Evolutionary conservation across 2,329 filamentous ascomycete genomes (phyloP).

Genomic region (Aotearoamyces nothofagi): DNA sequence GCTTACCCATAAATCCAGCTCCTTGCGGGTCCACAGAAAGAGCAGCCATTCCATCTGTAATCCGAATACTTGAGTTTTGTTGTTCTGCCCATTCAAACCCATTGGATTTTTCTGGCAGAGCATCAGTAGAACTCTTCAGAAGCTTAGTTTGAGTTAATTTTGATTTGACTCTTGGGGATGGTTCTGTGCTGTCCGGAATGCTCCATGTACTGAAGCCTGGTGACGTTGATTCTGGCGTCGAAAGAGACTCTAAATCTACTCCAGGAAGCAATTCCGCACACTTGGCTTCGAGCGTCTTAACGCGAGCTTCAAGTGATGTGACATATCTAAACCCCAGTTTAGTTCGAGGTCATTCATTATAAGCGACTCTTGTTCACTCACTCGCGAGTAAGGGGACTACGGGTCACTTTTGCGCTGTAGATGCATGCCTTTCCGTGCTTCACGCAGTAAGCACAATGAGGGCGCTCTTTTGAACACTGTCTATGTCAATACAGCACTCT

Average conservation of each 20-base stretch:
- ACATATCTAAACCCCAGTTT: neutral
- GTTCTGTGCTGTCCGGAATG: neutral
- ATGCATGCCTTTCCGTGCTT: neutral
- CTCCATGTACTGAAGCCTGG: neutral
- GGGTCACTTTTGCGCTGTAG: neutral
- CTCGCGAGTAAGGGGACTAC: neutral
- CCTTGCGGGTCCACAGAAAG: too few relatives aligned
- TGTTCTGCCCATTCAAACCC: neutral
- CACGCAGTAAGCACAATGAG: neutral
- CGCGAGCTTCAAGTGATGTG: neutral
- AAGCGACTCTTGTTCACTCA: neutral
- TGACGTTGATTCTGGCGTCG: neutral
- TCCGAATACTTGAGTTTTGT: too few relatives aligned
- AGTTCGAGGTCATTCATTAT: too few relatives aligned
- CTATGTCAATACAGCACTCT: too few relatives aligned
- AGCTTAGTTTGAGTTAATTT: neutral
- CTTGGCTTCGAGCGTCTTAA: neutral
- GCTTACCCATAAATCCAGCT: too few relatives aligned
- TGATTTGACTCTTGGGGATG: neutral
- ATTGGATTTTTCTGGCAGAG: neutral
- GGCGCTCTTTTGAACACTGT: constrained; percentile 1
- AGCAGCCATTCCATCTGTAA: too few relatives aligned
- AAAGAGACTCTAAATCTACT: constrained; percentile 1
- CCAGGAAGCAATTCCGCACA: neutral
- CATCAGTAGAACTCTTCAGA: too few relatives aligned